phyloP scores from a whole-genome alignment of 1,284 basidiomycete genomes.

The Omphalotus olearius region DNA sequence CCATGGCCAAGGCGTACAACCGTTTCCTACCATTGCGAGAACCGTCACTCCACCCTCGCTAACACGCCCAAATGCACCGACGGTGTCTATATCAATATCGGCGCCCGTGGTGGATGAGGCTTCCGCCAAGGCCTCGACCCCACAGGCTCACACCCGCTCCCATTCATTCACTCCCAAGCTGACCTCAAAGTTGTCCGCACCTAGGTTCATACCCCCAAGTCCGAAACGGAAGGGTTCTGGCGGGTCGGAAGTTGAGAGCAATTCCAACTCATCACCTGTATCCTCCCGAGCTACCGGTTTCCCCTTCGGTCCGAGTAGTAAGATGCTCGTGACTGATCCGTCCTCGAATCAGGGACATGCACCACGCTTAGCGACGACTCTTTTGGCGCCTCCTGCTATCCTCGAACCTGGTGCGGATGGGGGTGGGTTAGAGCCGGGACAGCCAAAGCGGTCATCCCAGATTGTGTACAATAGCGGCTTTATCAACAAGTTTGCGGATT shows the following conservation, averaged over 20 bases:
- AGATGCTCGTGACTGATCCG: slow-evolving; percentile 15
- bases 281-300: slow-evolving; percentile 25
- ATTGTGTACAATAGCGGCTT: slow-evolving; percentile 72
- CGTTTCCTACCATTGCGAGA: slow-evolving; percentile 12
- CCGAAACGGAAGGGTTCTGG: slow-evolving; percentile 53
- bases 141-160: slow-evolving; percentile 50
- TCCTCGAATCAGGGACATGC: neutral
- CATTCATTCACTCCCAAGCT: slow-evolving; percentile 68
- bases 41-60: slow-evolving; percentile 16
- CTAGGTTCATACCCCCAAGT: slow-evolving; percentile 37
- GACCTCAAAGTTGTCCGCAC: slow-evolving; percentile 60
- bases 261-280: slow-evolving; percentile 18
- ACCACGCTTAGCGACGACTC: slow-evolving; percentile 26
- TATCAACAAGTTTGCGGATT: slow-evolving; percentile 63
- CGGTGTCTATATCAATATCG: slow-evolving; percentile 28
- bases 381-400: slow-evolving; percentile 50
- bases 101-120: slow-evolving; percentile 22
- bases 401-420: slow-evolving; percentile 33
- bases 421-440: slow-evolving; percentile 8
- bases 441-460: slow-evolving; percentile 64
- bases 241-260: slow-evolving; percentile 31
- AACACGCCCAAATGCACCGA: slow-evolving; percentile 21
- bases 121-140: slow-evolving; percentile 16
- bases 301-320: slow-evolving; percentile 6
- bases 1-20: slow-evolving; percentile 11